Evolutionary conservation across 352 stramenopile genomes (phyloP).

Genomic region (Globisporangium alternatum): DNA sequence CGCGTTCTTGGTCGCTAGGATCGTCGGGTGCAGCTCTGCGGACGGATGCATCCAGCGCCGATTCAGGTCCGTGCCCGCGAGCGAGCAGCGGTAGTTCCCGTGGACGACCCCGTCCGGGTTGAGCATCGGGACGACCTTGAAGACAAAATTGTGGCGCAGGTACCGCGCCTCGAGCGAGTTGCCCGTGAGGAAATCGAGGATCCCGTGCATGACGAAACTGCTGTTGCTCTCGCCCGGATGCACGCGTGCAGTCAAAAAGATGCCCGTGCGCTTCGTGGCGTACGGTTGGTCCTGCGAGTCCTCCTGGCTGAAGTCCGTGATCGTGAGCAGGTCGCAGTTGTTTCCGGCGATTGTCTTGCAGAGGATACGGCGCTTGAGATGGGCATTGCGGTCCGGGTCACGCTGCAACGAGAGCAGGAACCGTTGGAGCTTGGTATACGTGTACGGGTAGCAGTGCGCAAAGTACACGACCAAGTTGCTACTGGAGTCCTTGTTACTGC

Average conservation of each 20-base stretch:
- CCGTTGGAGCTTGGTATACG: constrained; percentile 69
- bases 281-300: constrained; percentile 30
- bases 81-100: constrained; percentile 88
- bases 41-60: constrained; percentile 63
- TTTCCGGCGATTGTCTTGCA: constrained; percentile 85
- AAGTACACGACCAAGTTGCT: constrained; percentile 52
- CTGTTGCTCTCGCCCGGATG: constrained; percentile 89
- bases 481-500: neutral
- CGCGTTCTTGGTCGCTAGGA: constrained; percentile 74
- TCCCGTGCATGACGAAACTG: constrained; percentile 88
- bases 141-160: constrained; percentile 83
- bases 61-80: constrained; percentile 88
- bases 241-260: constrained; percentile 83
- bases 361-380: constrained; percentile 60
- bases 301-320: constrained; percentile 75
- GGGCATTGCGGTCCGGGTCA: constrained; percentile 39
- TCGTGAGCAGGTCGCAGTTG: constrained; percentile 85
- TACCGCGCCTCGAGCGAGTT: constrained; percentile 59
- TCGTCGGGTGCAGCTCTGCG: constrained; percentile 64
- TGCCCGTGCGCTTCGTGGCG: constrained; percentile 33
- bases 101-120: constrained; percentile 92
- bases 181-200: constrained; percentile 86
- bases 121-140: constrained; percentile 93
- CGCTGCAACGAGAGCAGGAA: constrained; percentile 55
- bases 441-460: constrained; percentile 85